These are phyloP conservation scores for Davidsoniella australis DNA, from an alignment of 2,329 filamentous ascomycete species.

Conservation along the genomic window DNA sequence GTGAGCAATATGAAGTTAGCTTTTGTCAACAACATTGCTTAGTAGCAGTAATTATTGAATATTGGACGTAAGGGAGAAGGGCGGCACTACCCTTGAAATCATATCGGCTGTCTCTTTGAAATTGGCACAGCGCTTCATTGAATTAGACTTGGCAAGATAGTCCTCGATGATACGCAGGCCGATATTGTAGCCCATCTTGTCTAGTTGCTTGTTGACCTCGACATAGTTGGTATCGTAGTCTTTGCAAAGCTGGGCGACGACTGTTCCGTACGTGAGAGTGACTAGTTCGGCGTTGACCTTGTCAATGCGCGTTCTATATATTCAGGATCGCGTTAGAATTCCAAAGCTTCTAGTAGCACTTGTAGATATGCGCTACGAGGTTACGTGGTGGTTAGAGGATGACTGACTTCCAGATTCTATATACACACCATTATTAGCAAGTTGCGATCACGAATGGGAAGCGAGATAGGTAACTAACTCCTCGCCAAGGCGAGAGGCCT, in stretches of 20 bases:
- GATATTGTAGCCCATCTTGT: constrained; percentile 99
- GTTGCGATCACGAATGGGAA: constrained; percentile 1
- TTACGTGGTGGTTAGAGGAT: background rate
- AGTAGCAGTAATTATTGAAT: too few species aligned
- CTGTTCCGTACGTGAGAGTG: constrained; percentile 92
- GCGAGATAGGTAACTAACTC: constrained; percentile 29
- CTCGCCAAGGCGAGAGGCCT: constrained; percentile 43
- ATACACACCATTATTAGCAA: constrained; percentile 14
- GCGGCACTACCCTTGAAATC: constrained; percentile 58
- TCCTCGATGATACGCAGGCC: constrained; percentile 91
- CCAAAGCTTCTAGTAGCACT: background rate
- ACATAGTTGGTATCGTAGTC: constrained; percentile 89
- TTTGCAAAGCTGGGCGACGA: constrained; percentile 89
- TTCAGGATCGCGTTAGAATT: constrained; percentile 1
- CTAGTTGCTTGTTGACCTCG: constrained; percentile 93
- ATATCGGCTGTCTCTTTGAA: constrained; percentile 94
- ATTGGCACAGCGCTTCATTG: constrained; percentile 73
- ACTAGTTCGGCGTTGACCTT: constrained; percentile 97
- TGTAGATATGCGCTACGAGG: background rate
- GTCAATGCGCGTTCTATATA: constrained; percentile 68
- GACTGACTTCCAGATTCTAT: constrained; percentile 82
- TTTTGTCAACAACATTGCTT: too few species aligned
- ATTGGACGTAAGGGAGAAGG: background rate
- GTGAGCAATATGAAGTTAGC: background rate
- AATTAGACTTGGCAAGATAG: constrained; percentile 89